Conservation (phyloP, 2,329 filamentous ascomycete genomes). For the Taxawa tesnikishii region DNA sequence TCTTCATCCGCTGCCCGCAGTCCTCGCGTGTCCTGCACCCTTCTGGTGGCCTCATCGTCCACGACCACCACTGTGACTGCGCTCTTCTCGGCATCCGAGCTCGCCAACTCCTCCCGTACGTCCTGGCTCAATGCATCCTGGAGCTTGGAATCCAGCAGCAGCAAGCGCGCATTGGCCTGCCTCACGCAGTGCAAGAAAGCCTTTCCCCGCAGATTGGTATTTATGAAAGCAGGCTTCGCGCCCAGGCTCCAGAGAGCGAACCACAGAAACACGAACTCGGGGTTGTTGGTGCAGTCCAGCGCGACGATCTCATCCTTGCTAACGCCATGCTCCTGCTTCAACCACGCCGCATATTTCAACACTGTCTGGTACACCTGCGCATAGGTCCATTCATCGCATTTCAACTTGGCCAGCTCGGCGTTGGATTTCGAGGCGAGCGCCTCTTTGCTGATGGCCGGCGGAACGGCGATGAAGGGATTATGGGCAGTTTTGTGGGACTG, state of each 20-base stretch:
- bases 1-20: slow-evolving; percentile 19
- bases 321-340: slow-evolving; percentile 52
- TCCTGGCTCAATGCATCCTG: slow-evolving; percentile 45
- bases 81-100: slow-evolving; percentile 26
- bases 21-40: slow-evolving; percentile 14
- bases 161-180: slow-evolving; percentile 51
- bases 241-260: slow-evolving; percentile 74
- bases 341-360: slow-evolving; percentile 63
- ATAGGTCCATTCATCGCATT: slow-evolving; percentile 51
- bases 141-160: slow-evolving; percentile 56
- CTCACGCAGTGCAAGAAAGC: slow-evolving; percentile 63
- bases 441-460: slow-evolving; percentile 12
- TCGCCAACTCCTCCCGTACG: slow-evolving; percentile 29
- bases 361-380: slow-evolving; percentile 59
- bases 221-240: slow-evolving; percentile 73
- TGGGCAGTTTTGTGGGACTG: slow-evolving; percentile 33
- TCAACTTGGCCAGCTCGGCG: slow-evolving; percentile 2
- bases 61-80: slow-evolving; percentile 50
- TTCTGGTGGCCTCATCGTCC: slow-evolving; percentile 46
- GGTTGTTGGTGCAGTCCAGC: slow-evolving; percentile 69
- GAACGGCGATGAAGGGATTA: slow-evolving; percentile 18
- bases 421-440: slow-evolving; percentile 10
- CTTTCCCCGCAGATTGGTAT: slow-evolving; percentile 67
- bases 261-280: slow-evolving; percentile 64
- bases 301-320: slow-evolving; percentile 65